Conservation (phyloP, 2,329 filamentous ascomycete species). For the Penicillium sp. region DNA sequence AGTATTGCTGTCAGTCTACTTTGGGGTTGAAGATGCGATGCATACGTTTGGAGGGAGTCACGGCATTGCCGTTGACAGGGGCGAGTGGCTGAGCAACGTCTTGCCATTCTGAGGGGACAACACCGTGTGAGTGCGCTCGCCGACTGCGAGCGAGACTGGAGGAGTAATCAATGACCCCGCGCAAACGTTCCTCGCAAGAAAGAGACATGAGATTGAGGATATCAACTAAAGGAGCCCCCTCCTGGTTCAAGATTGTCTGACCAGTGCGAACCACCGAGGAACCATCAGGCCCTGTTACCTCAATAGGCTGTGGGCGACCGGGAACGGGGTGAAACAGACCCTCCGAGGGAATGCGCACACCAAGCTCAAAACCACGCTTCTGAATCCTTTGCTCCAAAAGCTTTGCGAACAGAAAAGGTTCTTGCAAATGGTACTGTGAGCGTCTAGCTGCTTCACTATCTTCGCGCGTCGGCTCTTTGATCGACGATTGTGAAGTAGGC, state of each 20-base stretch:
- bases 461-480: conserved; percentile 66
- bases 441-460: conserved; percentile 65
- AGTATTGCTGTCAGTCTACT: conserved; percentile 11
- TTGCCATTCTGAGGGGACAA: conserved; percentile 75
- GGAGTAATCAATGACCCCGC: conserved; percentile 77
- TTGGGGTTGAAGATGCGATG: conserved; percentile 1
- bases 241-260: conserved; percentile 73
- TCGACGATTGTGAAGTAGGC: conserved; percentile 68
- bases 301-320: conserved; percentile 48
- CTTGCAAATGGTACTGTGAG: conserved; percentile 71
- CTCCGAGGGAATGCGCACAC: conserved; percentile 63
- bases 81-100: conserved; percentile 62
- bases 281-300: conserved; percentile 64
- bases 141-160: conserved; percentile 71
- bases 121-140: conserved; percentile 77
- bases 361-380: conserved; percentile 62
- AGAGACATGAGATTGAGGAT: conserved; percentile 83
- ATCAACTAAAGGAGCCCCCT: conserved; percentile 71
- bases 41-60: conserved; percentile 46
- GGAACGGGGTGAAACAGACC: conserved; percentile 54
- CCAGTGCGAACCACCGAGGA: conserved; percentile 66
- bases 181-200: conserved; percentile 77
- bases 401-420: conserved; percentile 73
- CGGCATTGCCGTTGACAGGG: conserved; percentile 42
- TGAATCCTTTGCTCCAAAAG: conserved; percentile 58